A percentile compares a stretch with the other conserved stretches of the same genome.
Conservation (phyloP, 306 rosid genomes). For the Quillaja saponaria region DNA sequence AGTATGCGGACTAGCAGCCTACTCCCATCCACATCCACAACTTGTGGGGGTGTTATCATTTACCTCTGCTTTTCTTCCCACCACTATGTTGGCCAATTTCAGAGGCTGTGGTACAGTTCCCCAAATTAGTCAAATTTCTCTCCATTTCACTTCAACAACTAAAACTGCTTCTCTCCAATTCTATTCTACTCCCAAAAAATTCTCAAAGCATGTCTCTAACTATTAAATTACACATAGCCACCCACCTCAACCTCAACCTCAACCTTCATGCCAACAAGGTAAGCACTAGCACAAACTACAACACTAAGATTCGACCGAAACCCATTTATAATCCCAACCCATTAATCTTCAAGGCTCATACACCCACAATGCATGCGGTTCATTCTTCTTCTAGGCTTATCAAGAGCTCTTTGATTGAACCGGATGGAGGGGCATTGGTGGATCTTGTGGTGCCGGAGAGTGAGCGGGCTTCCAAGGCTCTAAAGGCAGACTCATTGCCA, state of each 20-base stretch:
- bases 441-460: conserved; percentile 74
- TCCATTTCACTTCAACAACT: conserved; percentile 3
- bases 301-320: conserved; percentile 38
- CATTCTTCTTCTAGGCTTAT: conserved; percentile 25
- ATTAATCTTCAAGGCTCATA: conserved; percentile 19
- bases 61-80: background rate
- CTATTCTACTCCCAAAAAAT: background rate
- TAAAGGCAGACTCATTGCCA: conserved; percentile 65
- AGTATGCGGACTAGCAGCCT: conserved; percentile 22
- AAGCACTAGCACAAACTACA: conserved; percentile 3
- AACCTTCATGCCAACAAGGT: conserved; percentile 26
- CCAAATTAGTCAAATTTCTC: conserved; percentile 41
- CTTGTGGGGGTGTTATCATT: conserved; percentile 32
- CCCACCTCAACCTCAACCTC: conserved; percentile 27
- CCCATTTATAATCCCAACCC: conserved; percentile 51
- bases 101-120: conserved; percentile 23
- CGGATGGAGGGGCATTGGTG: conserved; percentile 79
- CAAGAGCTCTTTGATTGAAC: conserved; percentile 83
- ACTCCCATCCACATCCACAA: conserved; percentile 47
- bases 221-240: conserved; percentile 52
- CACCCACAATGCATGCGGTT: conserved; percentile 47
- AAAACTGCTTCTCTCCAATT: background rate
- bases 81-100: conserved; percentile 45
- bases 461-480: conserved; percentile 39
- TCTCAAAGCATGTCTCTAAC: conserved; percentile 55